Evolutionary conservation across 768 basidiomycete species (phyloP), one percentile per base, ranked within the genome.

Genomic region (Boletus reticulatus): DNA sequence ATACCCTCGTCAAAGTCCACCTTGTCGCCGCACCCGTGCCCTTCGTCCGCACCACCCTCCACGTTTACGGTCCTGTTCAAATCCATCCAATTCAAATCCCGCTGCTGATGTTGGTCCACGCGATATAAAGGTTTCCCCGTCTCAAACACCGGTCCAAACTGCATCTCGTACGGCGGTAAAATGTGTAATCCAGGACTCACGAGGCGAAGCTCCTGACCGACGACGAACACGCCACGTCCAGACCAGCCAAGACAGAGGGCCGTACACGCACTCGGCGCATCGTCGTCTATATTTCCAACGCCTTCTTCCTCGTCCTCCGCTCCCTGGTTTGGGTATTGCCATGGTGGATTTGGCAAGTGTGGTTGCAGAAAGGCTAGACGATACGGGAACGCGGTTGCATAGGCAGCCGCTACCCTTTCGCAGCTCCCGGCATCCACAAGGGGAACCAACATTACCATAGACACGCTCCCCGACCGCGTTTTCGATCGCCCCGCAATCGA

Each of bases 1-100:
- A 68, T 69, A 3, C 68, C 66, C 48, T 69, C 68, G 19, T 69
- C 68, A 32, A 69, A 69, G 42, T 70, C 68, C 43, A 72, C 61
- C 46, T 44, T 60, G 49, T 70, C 66, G 11, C 54, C 59, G 19
- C 42, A 34, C 29, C 8, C 13, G 1, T 27, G 13, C 27, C 27
- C 45, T 52, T 48, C 29, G 11, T 42, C 41, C 9, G 5, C 34
- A 24, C 22, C 44, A 38, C 29, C 52, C 20, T 50, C 13, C 34
- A 37, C 46, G 10, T 24, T 4, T 27, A 10, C 14, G 6, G 37
- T 24, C 43, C 19, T 36, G 6, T 32, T 29, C 37, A 16, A 5
- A 20, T 39, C 7, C 22, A 42, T 16, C 22, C 47, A 20, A 22
- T 54, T 42, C 27, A 37, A 6, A 38, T 52, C 46, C 44, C 47